Evolutionary conservation across 495 filamentous ascomycete species (phyloP).

Genomic region (Daldinia loculata): DNA sequence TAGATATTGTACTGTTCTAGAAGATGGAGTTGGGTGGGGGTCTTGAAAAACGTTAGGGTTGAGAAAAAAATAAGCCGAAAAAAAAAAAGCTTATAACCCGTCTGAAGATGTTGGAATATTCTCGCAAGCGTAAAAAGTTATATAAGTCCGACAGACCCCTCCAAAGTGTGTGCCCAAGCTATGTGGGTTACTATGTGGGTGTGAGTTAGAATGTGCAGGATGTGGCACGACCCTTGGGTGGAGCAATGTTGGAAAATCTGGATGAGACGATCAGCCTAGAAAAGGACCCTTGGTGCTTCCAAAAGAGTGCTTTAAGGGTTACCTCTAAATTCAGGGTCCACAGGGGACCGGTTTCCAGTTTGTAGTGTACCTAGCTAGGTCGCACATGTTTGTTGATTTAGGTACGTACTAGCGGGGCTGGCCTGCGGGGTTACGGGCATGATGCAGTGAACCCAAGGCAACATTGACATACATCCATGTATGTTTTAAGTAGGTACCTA

Average conservation of each 20-base stretch:
- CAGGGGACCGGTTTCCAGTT: conserved; percentile 5
- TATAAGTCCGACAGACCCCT: conserved; percentile 34
- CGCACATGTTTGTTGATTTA: conserved; percentile 2
- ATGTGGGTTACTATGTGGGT: neutral
- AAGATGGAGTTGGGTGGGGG: neutral
- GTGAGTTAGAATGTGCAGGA: too few species aligned
- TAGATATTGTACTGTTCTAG: neutral
- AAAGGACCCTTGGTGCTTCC: conserved; percentile 37
- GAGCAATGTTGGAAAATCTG: conserved; percentile 36
- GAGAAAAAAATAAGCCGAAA: neutral
- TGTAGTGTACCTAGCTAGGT: neutral
- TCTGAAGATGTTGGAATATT: conserved; percentile 6
- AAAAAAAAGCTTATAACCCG: neutral
- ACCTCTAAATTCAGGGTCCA: conserved; percentile 38
- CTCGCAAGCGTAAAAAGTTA: conserved; percentile 26
- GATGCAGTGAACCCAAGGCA: neutral
- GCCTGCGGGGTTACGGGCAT: conserved; percentile 8
- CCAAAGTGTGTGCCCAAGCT: conserved; percentile 31
- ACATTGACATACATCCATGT: neutral
- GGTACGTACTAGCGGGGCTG: neutral
- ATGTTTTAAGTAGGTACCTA: too few species aligned
- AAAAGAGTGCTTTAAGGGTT: conserved; percentile 13
- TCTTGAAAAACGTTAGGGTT: neutral
- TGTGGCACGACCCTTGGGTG: conserved; percentile 40
- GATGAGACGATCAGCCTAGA: conserved; percentile 40